phyloP scores from a whole-genome alignment of 2,329 filamentous ascomycete genomes.

The Phoma sp. region DNA sequence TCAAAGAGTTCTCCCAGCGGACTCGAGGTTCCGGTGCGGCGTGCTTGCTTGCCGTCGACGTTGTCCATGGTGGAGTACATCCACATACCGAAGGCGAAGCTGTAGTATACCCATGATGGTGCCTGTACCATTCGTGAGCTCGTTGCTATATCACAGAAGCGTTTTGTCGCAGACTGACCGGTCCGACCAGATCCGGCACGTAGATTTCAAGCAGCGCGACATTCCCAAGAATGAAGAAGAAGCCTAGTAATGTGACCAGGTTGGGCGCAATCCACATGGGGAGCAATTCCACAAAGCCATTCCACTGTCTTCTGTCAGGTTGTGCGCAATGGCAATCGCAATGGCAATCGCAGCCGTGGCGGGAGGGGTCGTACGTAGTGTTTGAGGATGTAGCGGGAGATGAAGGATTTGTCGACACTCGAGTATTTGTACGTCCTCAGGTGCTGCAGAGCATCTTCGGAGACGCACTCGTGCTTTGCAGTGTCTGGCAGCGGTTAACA shows the following conservation, averaged over 20 bases:
- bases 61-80: slow-evolving; percentile 99
- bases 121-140: slow-evolving; percentile 59
- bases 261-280: slow-evolving; percentile 98
- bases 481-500: slow-evolving; percentile 52
- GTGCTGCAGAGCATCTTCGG: slow-evolving; percentile 87
- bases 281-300: slow-evolving; percentile 88
- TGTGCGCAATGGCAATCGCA: slow-evolving; percentile 4
- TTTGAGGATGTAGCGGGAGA: slow-evolving; percentile 91
- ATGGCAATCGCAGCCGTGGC: neutral
- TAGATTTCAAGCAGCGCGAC: slow-evolving; percentile 75
- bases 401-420: slow-evolving; percentile 91
- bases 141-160: neutral
- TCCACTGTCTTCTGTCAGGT: slow-evolving; percentile 73
- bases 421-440: slow-evolving; percentile 98
- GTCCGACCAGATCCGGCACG: slow-evolving; percentile 89
- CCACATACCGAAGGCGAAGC: slow-evolving; percentile 94
- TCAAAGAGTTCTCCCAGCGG: slow-evolving; percentile 96
- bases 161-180: slow-evolving; percentile 62
- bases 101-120: slow-evolving; percentile 92
- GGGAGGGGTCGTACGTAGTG: slow-evolving; percentile 76
- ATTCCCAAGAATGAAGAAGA: slow-evolving; percentile 91
- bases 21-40: slow-evolving; percentile 92
- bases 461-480: slow-evolving; percentile 74
- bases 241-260: slow-evolving; percentile 94
- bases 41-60: slow-evolving; percentile 95